phyloP scores from a whole-genome alignment of 345 rosid genomes.

The Arabis hirsuta region DNA sequence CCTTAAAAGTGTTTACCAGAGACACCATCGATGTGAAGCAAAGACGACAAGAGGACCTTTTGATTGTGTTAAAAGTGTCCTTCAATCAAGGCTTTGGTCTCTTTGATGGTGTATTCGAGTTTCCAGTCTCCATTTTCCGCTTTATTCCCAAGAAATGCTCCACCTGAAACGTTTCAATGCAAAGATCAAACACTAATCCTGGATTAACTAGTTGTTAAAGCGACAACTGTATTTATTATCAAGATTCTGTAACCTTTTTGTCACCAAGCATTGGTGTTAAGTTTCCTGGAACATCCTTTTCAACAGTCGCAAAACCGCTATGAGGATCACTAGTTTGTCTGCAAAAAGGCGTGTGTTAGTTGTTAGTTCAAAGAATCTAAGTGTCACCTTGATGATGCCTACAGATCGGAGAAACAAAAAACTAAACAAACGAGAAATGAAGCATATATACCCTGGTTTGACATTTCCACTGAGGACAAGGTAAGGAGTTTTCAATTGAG shows the following conservation, averaged over 20 bases:
- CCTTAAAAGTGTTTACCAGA: slow-evolving; percentile 19
- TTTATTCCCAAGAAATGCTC: slow-evolving; percentile 96
- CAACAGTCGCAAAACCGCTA: slow-evolving; percentile 86
- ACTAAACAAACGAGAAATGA: slow-evolving; percentile 20
- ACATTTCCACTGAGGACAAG: slow-evolving; percentile 97
- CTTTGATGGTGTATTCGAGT: slow-evolving; percentile 51
- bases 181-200: slow-evolving; percentile 28
- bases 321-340: slow-evolving; percentile 92
- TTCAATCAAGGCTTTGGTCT: slow-evolving; percentile 69
- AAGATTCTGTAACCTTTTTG: slow-evolving; percentile 61
- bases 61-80: background rate
- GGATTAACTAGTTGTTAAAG: background rate
- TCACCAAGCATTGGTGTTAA: slow-evolving; percentile 96
- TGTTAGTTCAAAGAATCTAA: slow-evolving; percentile 4
- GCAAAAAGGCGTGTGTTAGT: slow-evolving; percentile 30
- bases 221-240: background rate
- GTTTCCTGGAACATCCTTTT: slow-evolving; percentile 83
- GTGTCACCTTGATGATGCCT: background rate
- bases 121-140: slow-evolving; percentile 66
- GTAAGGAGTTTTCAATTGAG: slow-evolving; percentile 83
- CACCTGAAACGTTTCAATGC: slow-evolving; percentile 54
- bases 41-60: slow-evolving; percentile 21
- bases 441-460: slow-evolving; percentile 77
- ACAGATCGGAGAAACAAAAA: background rate
- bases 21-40: slow-evolving; percentile 24